A percentile compares a stretch with the other conserved stretches of the same genome.
phyloP scores from a whole-genome alignment of 805 yeast species.

The Wickerhamomyces xylosicus region DNA sequence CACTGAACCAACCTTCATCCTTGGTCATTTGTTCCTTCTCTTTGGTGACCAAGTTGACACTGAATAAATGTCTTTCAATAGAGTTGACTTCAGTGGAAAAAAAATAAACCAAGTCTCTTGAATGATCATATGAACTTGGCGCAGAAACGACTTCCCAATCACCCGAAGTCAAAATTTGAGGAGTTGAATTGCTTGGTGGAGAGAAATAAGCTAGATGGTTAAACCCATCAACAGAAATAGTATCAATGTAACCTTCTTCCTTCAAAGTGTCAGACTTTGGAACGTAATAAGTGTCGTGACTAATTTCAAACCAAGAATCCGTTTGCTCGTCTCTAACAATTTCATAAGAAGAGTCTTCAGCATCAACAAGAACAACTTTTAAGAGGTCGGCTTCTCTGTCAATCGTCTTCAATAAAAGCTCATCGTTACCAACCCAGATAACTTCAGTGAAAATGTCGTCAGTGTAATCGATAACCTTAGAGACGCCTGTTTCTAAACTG shows the following conservation, averaged over 20 bases:
- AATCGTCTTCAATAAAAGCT: constrained; percentile 44
- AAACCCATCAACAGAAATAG: constrained; percentile 50
- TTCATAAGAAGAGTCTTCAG: constrained; percentile 23
- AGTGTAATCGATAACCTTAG: constrained; percentile 32
- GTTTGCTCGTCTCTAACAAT: constrained; percentile 38
- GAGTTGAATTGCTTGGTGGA: constrained; percentile 50
- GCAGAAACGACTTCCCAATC: constrained; percentile 86
- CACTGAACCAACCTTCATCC: constrained; percentile 49
- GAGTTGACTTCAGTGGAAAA: constrained; percentile 70
- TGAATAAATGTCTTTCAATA: constrained; percentile 74
- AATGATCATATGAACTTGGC: constrained; percentile 49
- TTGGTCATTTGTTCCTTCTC: constrained; percentile 16
- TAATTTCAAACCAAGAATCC: constrained; percentile 69
- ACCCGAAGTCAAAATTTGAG: constrained; percentile 59
- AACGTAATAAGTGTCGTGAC: constrained; percentile 49
- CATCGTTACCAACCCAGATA: constrained; percentile 51
- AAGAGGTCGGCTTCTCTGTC: constrained; percentile 60
- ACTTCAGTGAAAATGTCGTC: constrained; percentile 50
- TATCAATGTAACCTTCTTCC: constrained; percentile 72
- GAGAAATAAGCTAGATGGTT: constrained; percentile 78
- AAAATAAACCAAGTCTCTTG: constrained; percentile 42
- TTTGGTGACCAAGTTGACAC: constrained; percentile 45
- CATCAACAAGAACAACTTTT: constrained; percentile 45
- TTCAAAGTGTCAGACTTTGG: constrained; percentile 38
- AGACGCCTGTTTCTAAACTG: constrained; percentile 21